Conservation (phyloP, 2,329 filamentous ascomycete species). For the Botrytis tulipae region DNA sequence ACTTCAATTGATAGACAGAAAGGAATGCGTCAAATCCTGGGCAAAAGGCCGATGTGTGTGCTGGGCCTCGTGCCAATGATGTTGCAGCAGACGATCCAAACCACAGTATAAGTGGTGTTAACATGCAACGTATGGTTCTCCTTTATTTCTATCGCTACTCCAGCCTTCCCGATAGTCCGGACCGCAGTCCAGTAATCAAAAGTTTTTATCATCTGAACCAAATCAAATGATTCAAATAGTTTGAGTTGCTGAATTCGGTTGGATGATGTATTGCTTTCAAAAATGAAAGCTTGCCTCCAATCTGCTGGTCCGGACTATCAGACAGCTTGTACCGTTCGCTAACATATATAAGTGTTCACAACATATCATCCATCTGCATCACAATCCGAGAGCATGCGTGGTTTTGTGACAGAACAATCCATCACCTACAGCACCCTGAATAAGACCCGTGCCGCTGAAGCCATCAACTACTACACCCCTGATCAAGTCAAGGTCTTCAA, state of each 20-base stretch:
- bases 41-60: conserved; percentile 40
- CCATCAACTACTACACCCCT: conserved; percentile 45
- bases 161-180: background rate
- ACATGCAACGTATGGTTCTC: conserved; percentile 40
- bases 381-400: conserved; percentile 39
- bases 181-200: background rate
- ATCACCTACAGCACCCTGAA: conserved; percentile 40
- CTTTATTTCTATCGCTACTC: background rate
- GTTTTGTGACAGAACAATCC: conserved; percentile 46
- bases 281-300: background rate
- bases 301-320: background rate
- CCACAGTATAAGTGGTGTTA: conserved; percentile 44
- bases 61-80: conserved; percentile 41
- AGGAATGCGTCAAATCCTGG: conserved; percentile 35
- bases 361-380: conserved; percentile 40
- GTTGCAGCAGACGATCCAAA: conserved; percentile 45
- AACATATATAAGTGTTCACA: conserved; percentile 37
- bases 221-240: background rate
- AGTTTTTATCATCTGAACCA: background rate
- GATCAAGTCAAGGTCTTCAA: conserved; percentile 44
- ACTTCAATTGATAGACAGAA: conserved; percentile 14
- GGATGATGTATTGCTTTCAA: background rate
- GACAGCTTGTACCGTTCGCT: background rate
- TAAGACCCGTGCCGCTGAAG: conserved; percentile 42
- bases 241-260: background rate